Conservation (phyloP, 2,329 filamentous ascomycete genomes). For the Colletotrichum sp. region DNA sequence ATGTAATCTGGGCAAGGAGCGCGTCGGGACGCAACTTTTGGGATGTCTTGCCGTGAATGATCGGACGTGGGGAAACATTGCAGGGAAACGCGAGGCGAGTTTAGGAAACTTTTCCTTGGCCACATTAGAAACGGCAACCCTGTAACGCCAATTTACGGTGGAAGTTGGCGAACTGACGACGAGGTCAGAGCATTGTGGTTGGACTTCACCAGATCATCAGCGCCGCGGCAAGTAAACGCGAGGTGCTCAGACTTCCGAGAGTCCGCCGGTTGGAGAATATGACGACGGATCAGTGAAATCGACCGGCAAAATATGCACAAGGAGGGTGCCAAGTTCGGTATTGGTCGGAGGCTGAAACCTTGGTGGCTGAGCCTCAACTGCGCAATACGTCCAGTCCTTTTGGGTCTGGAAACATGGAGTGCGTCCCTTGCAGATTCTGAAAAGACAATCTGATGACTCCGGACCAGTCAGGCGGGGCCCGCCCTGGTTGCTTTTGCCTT, state of each 20-base stretch:
- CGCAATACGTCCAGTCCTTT: not conserved
- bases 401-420: not conserved
- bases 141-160: constrained; percentile 11
- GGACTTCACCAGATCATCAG: constrained; percentile 1
- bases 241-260: constrained; percentile 13
- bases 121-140: constrained; percentile 5
- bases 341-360: constrained; percentile 19
- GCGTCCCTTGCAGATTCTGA: constrained; percentile 15
- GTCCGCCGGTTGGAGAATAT: not conserved
- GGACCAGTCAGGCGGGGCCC: not conserved
- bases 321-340: constrained; percentile 18
- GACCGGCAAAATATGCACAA: not conserved
- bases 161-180: not conserved
- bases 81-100: constrained; percentile 17
- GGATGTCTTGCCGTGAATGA: constrained; percentile 1
- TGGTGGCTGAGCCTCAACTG: constrained; percentile 9
- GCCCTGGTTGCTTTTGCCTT: not conserved
- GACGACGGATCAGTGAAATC: not conserved
- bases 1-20: not conserved
- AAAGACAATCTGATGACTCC: not conserved
- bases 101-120: constrained; percentile 7
- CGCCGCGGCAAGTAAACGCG: constrained; percentile 16
- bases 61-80: not conserved
- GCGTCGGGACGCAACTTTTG: not conserved
- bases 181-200: constrained; percentile 13